Percentiles rank a stretch among this genome's conserved stretches.
Conservation (phyloP, 2,329 filamentous ascomycete species). For the Ophiostoma tasmaniense region DNA sequence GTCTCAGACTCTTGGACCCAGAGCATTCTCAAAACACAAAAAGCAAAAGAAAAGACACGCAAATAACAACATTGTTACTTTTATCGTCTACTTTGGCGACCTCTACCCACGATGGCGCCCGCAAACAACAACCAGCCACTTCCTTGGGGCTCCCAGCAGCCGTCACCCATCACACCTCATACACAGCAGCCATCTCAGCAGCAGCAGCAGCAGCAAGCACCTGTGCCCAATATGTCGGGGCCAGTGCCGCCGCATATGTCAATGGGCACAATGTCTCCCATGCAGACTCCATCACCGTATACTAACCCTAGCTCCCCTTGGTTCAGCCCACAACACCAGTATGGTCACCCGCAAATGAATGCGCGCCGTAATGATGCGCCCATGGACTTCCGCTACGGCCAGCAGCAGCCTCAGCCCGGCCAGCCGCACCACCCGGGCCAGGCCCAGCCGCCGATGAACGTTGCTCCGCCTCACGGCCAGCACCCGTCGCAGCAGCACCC, state of each 20-base stretch:
- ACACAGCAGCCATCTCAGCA: slow-evolving; percentile 22
- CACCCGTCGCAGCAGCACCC: slow-evolving; percentile 31
- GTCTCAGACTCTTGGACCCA: not conserved
- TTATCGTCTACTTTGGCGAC: not conserved
- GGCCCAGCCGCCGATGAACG: slow-evolving; percentile 31
- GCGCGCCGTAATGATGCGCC: slow-evolving; percentile 24
- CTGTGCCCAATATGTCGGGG: slow-evolving; percentile 6
- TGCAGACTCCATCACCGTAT: slow-evolving; percentile 17
- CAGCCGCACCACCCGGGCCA: slow-evolving; percentile 29
- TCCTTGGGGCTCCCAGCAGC: slow-evolving; percentile 22
- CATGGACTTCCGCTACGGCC: slow-evolving; percentile 24
- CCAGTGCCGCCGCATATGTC: slow-evolving; percentile 2
- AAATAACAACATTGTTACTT: not conserved
- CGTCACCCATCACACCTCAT: not conserved
- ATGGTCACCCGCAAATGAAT: slow-evolving; percentile 37
- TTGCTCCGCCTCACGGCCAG: slow-evolving; percentile 30
- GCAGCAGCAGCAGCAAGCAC: slow-evolving; percentile 13
- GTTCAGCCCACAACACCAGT: slow-evolving; percentile 37
- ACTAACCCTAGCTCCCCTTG: slow-evolving; percentile 31
- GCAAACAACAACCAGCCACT: slow-evolving; percentile 22
- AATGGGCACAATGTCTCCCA: not conserved
- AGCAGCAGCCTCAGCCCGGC: slow-evolving; percentile 25
- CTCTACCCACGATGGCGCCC: slow-evolving; percentile 21
- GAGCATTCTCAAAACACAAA: not conserved
- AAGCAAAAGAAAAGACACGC: not conserved